Base-by-base conservation (phyloP, 331 rosid species). In the Malus hybrid region DNA sequence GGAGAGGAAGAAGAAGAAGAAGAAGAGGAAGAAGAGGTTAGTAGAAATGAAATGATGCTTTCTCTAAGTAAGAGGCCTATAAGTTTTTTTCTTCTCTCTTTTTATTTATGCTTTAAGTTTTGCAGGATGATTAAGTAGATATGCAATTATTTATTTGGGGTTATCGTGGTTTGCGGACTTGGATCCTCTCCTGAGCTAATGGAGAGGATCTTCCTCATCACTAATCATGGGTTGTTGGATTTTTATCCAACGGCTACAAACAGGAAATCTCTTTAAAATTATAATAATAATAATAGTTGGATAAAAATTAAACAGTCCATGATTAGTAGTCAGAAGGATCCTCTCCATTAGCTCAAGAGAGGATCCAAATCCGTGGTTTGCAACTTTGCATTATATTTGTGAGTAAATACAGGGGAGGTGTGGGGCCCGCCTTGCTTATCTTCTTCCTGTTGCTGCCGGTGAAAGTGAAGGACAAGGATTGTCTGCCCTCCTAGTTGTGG, bases 391-490 rank as follows among this genome's bases (percentile, higher is more conserved):
- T 75, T 75, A 67, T 36, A 61, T 10, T 65, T 63, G 44, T 71
- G 61, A 70, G 54, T 54, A 42, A 67, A 54, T 10, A 39, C 4
- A 39, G 46, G 46, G 42, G 73, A 70, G 7, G 42, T 75, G 71
- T 78, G 46, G 86, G 83, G 50, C 85, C 87, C 67, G 76, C 19
- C 48, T 78, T 75, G 77, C 87, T 88, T 81, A 83, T 82, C 90
- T 80, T 73, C 76, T 76, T 34, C 48, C 83, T 67, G 73, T 78
- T 73, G 82, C 10, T 66, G 78, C 83, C 32, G 64, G 69, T 24
- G 24, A 24, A 24, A 24, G 69, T 22, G 22, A 22, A 22, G 24
- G 24, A 24, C 24, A 24, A 24, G 24, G 24, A 24, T 24, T 24
- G 24, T 24, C 24, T 24, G 24, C 1, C 24, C 24, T 24, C 24